Evolutionary conservation across 2,329 filamentous ascomycete species (phyloP), one percentile per base, ranked within the genome.

Genomic region (Neofusicoccum umdonicola): DNA sequence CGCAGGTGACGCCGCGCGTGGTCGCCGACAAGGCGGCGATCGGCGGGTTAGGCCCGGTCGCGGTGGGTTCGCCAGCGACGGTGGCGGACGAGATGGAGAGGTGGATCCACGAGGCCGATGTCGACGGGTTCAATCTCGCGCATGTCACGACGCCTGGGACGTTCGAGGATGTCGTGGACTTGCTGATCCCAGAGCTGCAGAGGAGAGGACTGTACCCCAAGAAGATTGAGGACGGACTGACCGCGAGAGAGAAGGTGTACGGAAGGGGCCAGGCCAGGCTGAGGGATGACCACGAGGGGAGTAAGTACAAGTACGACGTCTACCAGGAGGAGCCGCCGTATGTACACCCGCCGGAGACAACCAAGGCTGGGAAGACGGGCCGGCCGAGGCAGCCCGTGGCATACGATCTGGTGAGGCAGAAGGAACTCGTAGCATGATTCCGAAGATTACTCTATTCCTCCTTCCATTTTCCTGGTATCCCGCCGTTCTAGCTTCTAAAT

Each of bases 221-320:
- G 48, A 69, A 71, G 11, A 71, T 69, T 42, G 61, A 65, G 17
- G 67, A 62, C 3, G 68, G 65, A 3, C 65, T 69, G 63, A 74
- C 71, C 9, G 69, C 70, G 0, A 76, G 86, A 17, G 87, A 90
- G 74, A 88, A 84, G 74, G 77, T 89, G 0, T 89, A 88, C 72
- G 86, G 87, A 0, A 79, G 78, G 66, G 87, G 87, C 0, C 87
- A 89, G 72, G 80, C 74, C 5, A 77, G 80, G 13, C 70, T 90
- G 65, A 78, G 86, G 42, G 78, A 78, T 67, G 87, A 90, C 72
- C 88, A 90, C 72, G 70, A 78, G 0, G 88, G 87, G 0, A 84
- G 81, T 57, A 73, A 69, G 67, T 90, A 88, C 71, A 88, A 86
- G 75, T 90, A 89, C 68, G 80, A 85, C 68, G 82, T 87, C 1